Conservation (phyloP, 148 eudicot species). For the Rhododendron griersonianum region DNA sequence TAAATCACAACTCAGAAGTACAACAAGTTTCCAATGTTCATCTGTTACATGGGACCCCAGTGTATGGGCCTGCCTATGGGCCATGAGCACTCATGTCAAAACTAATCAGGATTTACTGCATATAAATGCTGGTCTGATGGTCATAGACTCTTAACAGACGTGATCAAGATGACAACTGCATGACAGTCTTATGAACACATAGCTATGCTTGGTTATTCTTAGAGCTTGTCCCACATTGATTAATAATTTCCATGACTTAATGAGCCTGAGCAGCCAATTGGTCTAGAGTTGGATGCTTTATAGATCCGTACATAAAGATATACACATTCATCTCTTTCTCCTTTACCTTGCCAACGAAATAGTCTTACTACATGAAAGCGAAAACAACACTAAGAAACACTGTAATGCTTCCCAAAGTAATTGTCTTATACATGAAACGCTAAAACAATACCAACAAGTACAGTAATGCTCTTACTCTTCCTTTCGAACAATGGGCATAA, state of each 20-base stretch:
- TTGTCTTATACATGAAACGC: neutral
- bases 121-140: neutral
- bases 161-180: neutral
- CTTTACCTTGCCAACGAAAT: neutral
- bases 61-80: neutral
- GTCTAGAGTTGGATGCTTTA: neutral
- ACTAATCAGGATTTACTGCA: neutral
- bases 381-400: neutral
- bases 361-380: neutral
- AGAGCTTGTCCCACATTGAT: neutral
- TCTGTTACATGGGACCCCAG: neutral
- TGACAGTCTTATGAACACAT: neutral
- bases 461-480: constrained; percentile 41
- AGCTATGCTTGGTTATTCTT: neutral
- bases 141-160: neutral
- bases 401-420: neutral
- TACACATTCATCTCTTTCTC: neutral
- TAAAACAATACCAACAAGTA: neutral
- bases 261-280: neutral
- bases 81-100: neutral
- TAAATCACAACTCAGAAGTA: neutral
- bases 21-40: neutral
- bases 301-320: neutral
- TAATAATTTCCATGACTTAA: too few species aligned
- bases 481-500: constrained; percentile 81